Percentiles rank a stretch among this genome's conserved stretches.
phyloP scores from a whole-genome alignment of 108 stramenopile genomes.

The Pseudonitzschia delicatissima region DNA sequence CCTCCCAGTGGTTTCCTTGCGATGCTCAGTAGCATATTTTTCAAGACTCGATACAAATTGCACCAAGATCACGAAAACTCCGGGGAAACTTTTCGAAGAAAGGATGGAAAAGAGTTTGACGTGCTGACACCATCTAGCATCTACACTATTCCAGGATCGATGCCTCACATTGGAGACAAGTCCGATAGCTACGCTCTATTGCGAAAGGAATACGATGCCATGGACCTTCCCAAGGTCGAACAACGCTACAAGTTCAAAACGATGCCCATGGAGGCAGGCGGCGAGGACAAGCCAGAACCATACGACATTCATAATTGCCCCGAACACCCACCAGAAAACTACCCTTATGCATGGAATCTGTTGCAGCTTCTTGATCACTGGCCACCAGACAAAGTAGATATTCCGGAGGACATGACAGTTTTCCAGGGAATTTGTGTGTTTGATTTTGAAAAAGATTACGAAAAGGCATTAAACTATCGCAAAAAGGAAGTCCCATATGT shows the following conservation, averaged over 20 bases:
- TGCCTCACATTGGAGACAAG: slow-evolving; percentile 58
- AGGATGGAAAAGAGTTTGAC: not conserved
- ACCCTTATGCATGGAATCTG: slow-evolving; percentile 79
- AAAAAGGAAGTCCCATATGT: slow-evolving; percentile 91
- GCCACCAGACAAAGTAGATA: slow-evolving; percentile 57
- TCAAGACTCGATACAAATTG: not conserved
- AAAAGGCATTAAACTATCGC: slow-evolving; percentile 83
- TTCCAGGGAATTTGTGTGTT: slow-evolving; percentile 78
- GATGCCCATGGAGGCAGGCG: slow-evolving; percentile 1
- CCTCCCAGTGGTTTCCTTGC: not conserved
- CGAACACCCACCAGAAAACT: slow-evolving; percentile 59
- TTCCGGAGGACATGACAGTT: slow-evolving; percentile 22
- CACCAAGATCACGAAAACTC: not conserved
- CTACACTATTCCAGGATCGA: slow-evolving; percentile 57
- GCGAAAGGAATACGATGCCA: slow-evolving; percentile 40
- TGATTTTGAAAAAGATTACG: slow-evolving; percentile 71
- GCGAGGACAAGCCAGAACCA: slow-evolving; percentile 1
- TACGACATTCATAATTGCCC: slow-evolving; percentile 82
- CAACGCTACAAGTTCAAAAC: slow-evolving; percentile 13
- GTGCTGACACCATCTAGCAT: slow-evolving; percentile 22
- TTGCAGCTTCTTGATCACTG: slow-evolving; percentile 71
- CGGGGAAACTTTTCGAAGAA: not conserved
- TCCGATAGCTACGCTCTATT: slow-evolving; percentile 48
- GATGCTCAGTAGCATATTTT: not conserved
- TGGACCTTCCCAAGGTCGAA: slow-evolving; percentile 9